Evolutionary conservation across 225 moss, liverwort and hornwort species (phyloP).

Genomic region (Climacium dendroides): DNA sequence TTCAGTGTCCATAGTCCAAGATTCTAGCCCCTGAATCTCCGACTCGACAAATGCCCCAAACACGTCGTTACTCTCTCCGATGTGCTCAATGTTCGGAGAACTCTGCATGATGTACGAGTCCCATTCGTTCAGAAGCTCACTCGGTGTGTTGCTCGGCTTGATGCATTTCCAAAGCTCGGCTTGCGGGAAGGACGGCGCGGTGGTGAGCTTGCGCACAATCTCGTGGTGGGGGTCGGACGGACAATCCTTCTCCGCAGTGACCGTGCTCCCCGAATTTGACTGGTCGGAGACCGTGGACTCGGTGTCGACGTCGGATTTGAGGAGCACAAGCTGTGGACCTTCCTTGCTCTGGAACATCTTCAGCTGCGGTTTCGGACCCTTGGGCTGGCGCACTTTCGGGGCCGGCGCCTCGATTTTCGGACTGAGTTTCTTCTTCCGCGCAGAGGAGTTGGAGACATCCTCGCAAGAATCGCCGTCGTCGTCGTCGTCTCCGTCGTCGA

Average conservation of each 20-base stretch:
- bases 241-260: background rate
- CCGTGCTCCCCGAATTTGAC: constrained; percentile 18
- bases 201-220: background rate
- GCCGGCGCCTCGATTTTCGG: background rate
- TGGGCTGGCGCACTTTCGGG: constrained; percentile 10
- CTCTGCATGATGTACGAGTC: constrained; percentile 4
- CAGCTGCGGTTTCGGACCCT: constrained; percentile 20
- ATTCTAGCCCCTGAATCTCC: background rate
- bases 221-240: background rate
- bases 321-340: background rate
- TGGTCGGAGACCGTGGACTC: background rate
- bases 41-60: background rate
- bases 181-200: constrained; percentile 11
- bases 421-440: background rate
- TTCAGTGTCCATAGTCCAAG: constrained; percentile 12
- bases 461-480: background rate
- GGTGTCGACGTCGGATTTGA: background rate
- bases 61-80: background rate
- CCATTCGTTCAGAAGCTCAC: background rate
- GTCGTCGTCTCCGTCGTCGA: background rate
- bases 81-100: background rate
- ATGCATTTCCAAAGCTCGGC: constrained; percentile 28
- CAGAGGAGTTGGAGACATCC: background rate
- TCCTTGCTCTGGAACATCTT: constrained; percentile 16
- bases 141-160: background rate